Evolutionary conservation across 2,329 filamentous ascomycete species (phyloP).

Genomic region (Pyrenophora tritici-repentis): DNA sequence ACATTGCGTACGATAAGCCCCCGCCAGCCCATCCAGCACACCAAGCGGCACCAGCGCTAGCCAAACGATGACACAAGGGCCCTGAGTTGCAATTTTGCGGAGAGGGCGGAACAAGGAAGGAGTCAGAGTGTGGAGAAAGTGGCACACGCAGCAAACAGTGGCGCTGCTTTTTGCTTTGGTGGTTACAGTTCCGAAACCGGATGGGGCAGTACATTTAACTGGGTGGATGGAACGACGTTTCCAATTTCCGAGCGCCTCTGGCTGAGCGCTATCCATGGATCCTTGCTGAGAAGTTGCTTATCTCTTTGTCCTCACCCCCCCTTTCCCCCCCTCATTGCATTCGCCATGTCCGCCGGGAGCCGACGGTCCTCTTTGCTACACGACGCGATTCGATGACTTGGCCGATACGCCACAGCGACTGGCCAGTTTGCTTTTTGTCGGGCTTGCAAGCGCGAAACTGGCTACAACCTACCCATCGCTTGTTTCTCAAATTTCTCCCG

Average conservation of each 20-base stretch:
- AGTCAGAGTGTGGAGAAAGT: conserved; percentile 15
- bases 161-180: conserved; percentile 6
- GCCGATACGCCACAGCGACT: background rate
- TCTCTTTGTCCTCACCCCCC: conserved; percentile 8
- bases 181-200: conserved; percentile 16
- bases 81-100: conserved; percentile 9
- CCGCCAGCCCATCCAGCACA: conserved; percentile 11
- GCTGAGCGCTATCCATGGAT: conserved; percentile 1
- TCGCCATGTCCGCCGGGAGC: conserved; percentile 14
- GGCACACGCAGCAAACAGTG: conserved; percentile 7
- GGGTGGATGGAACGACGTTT: conserved; percentile 1
- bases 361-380: conserved; percentile 5
- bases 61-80: conserved; percentile 9
- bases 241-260: conserved; percentile 14
- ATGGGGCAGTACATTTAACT: conserved; percentile 9
- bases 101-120: conserved; percentile 8
- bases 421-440: conserved; percentile 1
- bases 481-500: conserved; percentile 1
- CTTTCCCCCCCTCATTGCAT: background rate
- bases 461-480: conserved; percentile 7
- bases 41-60: conserved; percentile 12
- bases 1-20: conserved; percentile 28
- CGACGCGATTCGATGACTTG: conserved; percentile 5
- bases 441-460: conserved; percentile 5
- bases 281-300: conserved; percentile 20